Evolutionary conservation across 768 basidiomycete species (phyloP).

Genomic region (Saitozyma sp.): DNA sequence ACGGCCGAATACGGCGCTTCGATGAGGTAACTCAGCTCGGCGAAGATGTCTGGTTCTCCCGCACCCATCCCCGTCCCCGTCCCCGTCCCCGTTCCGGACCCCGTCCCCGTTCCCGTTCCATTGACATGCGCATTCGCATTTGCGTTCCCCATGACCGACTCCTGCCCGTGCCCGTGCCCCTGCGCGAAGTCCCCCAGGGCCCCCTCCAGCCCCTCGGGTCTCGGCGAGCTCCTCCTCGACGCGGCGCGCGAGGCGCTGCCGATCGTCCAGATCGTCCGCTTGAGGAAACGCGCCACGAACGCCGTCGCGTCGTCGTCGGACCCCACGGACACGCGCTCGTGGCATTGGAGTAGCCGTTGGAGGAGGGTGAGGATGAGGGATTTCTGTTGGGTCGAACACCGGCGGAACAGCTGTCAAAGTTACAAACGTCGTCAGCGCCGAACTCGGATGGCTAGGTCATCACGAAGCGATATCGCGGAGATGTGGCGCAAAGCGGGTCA

Average conservation of each 20-base stretch:
- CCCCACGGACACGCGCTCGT: slow-evolving; percentile 12
- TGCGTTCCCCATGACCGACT: no score
- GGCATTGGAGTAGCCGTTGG: slow-evolving; percentile 16
- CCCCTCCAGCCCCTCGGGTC: slow-evolving; percentile 15
- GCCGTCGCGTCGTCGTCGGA: slow-evolving; percentile 21
- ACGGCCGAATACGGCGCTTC: no score
- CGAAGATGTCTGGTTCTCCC: no score
- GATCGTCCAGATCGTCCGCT: slow-evolving; percentile 10
- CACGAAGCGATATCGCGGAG: not conserved
- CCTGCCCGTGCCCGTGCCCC: no score
- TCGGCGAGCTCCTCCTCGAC: no score
- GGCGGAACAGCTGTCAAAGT: slow-evolving; percentile 20
- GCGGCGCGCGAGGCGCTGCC: no score
- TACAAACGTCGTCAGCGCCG: not conserved
- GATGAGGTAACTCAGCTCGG: no score
- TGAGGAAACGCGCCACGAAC: slow-evolving; percentile 29
- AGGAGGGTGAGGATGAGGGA: slow-evolving; percentile 25
- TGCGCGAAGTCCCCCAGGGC: slow-evolving; percentile 4
- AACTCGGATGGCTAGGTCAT: not conserved
- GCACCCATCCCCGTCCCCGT: no score
- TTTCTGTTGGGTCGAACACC: slow-evolving; percentile 17
- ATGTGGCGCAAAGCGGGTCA: not conserved
- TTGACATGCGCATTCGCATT: no score
- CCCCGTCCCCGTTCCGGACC: no score
- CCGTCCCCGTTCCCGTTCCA: no score